Evolutionary conservation across 2,329 filamentous ascomycete species (phyloP).

Genomic region (Pyrenochaeta sp.): DNA sequence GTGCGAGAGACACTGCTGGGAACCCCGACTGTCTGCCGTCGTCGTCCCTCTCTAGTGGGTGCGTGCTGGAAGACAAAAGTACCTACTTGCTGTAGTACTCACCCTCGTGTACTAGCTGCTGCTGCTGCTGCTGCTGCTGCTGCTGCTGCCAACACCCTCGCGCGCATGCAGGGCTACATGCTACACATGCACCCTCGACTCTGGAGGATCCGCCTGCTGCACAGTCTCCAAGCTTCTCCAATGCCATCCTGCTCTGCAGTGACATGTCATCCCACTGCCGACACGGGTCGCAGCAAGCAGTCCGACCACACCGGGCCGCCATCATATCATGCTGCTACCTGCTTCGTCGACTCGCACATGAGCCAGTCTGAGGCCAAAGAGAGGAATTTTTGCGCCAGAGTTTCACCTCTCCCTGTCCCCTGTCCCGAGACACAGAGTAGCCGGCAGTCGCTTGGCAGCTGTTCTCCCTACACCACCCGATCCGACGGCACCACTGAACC

Average conservation of each 20-base stretch:
- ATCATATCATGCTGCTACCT: too few species aligned
- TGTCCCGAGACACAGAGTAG: conserved; percentile 21
- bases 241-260: not conserved
- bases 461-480: conserved; percentile 16
- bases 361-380: not conserved
- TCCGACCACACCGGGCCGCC: too few species aligned
- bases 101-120: too few species aligned
- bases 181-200: conserved; percentile 12
- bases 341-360: too few species aligned
- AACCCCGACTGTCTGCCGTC: not conserved
- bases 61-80: too few species aligned
- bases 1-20: not conserved
- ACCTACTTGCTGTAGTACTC: too few species aligned
- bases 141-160: not conserved
- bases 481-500: conserved; percentile 26
- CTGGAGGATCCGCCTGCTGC: conserved; percentile 7
- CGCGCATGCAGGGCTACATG: not conserved
- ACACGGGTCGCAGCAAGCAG: too few species aligned
- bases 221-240: not conserved
- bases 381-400: conserved; percentile 9
- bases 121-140: too few species aligned
- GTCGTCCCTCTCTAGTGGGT: conserved; percentile 4
- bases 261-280: not conserved
- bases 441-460: conserved; percentile 20
- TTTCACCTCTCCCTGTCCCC: conserved; percentile 7